These are phyloP conservation scores for Lizanozyma gosingica DNA, from an alignment of 1,139 yeast species.

Conservation along the genomic window DNA sequence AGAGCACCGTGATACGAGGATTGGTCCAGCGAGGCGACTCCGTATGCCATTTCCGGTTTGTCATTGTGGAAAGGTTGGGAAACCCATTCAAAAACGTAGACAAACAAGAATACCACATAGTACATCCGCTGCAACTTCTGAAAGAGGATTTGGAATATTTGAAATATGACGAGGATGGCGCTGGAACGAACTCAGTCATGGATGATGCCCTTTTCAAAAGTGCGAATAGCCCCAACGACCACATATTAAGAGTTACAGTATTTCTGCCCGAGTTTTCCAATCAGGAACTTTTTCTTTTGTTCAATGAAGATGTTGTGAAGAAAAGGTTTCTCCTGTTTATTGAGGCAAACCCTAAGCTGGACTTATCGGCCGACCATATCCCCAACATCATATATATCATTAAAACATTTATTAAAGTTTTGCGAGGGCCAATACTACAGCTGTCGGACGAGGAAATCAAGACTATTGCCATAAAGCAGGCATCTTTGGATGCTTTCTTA, in stretches of 20 bases:
- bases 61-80: slow-evolving; percentile 18
- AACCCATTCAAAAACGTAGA: slow-evolving; percentile 16
- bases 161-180: slow-evolving; percentile 3
- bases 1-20: neutral
- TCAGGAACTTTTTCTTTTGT: slow-evolving; percentile 18
- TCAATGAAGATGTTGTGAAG: slow-evolving; percentile 18
- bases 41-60: slow-evolving; percentile 25
- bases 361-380: slow-evolving; percentile 16
- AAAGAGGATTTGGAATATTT: slow-evolving; percentile 4
- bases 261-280: slow-evolving; percentile 22
- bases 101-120: slow-evolving; percentile 30
- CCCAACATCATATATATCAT: slow-evolving; percentile 9
- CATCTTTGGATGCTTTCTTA: slow-evolving; percentile 43
- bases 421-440: slow-evolving; percentile 51
- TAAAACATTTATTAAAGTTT: slow-evolving; percentile 46
- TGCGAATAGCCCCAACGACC: slow-evolving; percentile 17
- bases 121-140: slow-evolving; percentile 7
- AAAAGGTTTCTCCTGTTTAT: slow-evolving; percentile 22
- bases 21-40: neutral
- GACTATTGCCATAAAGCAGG: slow-evolving; percentile 42
- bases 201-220: slow-evolving; percentile 31
- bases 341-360: slow-evolving; percentile 17
- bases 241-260: slow-evolving; percentile 26
- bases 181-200: slow-evolving; percentile 10
- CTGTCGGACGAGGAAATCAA: slow-evolving; percentile 35